Evolutionary conservation across 352 stramenopile species (phyloP), one percentile per base, ranked within the genome.

Genomic region (Phytophthora sp.): DNA sequence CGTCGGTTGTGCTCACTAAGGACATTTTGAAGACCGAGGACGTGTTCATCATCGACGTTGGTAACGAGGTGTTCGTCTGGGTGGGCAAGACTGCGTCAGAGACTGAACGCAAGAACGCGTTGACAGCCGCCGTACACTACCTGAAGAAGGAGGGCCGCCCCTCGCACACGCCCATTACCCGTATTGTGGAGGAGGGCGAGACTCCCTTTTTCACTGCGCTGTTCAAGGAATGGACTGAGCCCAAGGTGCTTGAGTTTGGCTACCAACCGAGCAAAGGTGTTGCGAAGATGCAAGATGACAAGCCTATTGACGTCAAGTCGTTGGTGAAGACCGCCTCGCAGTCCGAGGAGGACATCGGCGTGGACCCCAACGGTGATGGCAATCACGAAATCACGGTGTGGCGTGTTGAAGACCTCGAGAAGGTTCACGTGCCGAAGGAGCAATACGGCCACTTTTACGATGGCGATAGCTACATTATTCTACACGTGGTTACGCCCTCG

Each of bases 401-500:
- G 93, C 86, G 90, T 67, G 92, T 98, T 50, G 90, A 98, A 70
- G 73, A 97, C 73, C 81, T 98, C 54, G 86, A 95, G 20, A 97
- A 94, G 65, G 90, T 91, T 13, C 76, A 91, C 33, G 73, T 96
- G 38, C 83, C 83, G n/a, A 56, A 83, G 47, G 66, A 84, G 30
- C 74, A 82, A 20, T 91, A 98, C 62, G 97, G 97, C 16, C 84
- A 93, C 44, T 99, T 99, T 71, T 97, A 96, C 71, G 82, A 82
- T 50, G 97, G 96, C 29, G 97, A 99, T 77, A 98, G 89, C 62
- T 99, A 99, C 82, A 93, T 99, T 66, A 60, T 99, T 21, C 75
- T 99, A 24, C 77, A 96, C 56, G 91, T 85, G 20, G 85, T 89
- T 18, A 90, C 72, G 55, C 68, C 80, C 23, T 69, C 77, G 21